Evolutionary conservation across 148 eudicot genomes (phyloP).

Genomic region (Talinum fruticosum): DNA sequence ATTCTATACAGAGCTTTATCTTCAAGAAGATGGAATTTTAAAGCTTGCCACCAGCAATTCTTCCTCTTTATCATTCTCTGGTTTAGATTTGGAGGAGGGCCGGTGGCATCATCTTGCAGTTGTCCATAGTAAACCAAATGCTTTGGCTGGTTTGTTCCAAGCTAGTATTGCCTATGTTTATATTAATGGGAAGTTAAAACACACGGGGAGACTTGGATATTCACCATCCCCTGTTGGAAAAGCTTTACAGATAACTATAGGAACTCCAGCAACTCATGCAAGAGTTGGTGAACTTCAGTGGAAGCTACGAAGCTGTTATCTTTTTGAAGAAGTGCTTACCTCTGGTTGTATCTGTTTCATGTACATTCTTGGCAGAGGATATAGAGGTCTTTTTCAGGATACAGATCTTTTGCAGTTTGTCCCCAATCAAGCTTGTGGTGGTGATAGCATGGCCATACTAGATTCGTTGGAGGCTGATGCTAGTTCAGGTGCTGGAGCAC

Average conservation of each 20-base stretch:
- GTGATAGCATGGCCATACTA: conserved; percentile 92
- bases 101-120: conserved; percentile 98
- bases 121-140: conserved; percentile 99
- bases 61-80: conserved; percentile 77
- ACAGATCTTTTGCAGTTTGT: conserved; percentile 85
- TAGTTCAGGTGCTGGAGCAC: conserved; percentile 51
- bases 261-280: conserved; percentile 73
- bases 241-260: conserved; percentile 88
- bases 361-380: conserved; percentile 99
- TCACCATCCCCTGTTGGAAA: conserved; percentile 94
- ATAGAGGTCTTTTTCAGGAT: conserved; percentile 97
- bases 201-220: conserved; percentile 93
- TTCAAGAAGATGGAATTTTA: conserved; percentile 86
- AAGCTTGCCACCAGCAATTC: conserved; percentile 93
- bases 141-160: conserved; percentile 98
- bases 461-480: conserved; percentile 87
- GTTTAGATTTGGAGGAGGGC: conserved; percentile 87
- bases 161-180: conserved; percentile 95
- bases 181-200: conserved; percentile 87
- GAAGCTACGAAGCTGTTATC: conserved; percentile 93
- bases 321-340: conserved; percentile 93
- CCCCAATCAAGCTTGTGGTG: conserved; percentile 96
- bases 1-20: conserved; percentile 83
- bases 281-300: conserved; percentile 74
- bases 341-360: conserved; percentile 90